phyloP scores from a whole-genome alignment of 148 eudicot species.

The Euryodendron excelsum region DNA sequence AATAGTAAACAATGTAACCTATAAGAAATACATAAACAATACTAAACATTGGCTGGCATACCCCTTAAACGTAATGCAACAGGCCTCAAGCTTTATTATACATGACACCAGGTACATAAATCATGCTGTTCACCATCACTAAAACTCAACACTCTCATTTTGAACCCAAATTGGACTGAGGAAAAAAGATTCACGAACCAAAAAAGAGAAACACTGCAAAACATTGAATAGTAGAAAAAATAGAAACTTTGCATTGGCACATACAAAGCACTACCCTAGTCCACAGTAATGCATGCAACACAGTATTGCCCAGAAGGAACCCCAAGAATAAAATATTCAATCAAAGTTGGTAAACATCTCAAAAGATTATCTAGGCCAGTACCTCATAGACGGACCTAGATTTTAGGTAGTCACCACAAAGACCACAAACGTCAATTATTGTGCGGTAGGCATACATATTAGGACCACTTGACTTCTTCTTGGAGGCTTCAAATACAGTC shows the following conservation, averaged over 20 bases:
- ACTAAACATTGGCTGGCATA: background rate
- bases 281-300: background rate
- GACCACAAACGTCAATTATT: slow-evolving; percentile 86
- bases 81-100: background rate
- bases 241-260: background rate
- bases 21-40: no score
- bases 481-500: slow-evolving; percentile 73
- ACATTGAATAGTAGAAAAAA: background rate
- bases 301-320: background rate
- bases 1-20: background rate
- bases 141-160: background rate
- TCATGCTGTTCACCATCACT: background rate
- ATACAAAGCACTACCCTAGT: background rate
- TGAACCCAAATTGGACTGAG: background rate
- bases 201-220: background rate
- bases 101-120: background rate
- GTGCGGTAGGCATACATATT: slow-evolving; percentile 91
- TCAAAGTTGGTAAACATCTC: background rate
- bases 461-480: slow-evolving; percentile 49
- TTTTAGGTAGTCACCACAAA: slow-evolving; percentile 70
- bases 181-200: background rate
- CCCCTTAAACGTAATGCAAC: background rate
- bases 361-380: slow-evolving; percentile 21
- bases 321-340: background rate
- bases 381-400: slow-evolving; percentile 93